phyloP scores from a whole-genome alignment of 2,329 filamentous ascomycete genomes.

The Talaromyces verruculosus region DNA sequence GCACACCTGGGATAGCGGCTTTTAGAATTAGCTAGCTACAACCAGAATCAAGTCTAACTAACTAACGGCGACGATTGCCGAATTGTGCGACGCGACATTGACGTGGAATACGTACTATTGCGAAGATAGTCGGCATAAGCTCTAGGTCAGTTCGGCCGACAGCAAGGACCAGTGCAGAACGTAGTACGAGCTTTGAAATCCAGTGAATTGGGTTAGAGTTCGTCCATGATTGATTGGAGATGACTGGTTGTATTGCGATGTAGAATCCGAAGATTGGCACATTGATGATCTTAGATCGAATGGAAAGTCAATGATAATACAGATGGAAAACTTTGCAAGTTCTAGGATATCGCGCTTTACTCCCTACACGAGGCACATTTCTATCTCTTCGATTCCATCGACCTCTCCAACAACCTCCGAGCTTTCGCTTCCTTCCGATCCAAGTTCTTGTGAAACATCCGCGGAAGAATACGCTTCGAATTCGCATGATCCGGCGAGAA shows the following conservation, averaged over 20 bases:
- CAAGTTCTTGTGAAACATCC: constrained; percentile 58
- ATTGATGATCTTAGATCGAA: not conserved
- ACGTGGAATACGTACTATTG: not conserved
- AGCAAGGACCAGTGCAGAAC: not conserved
- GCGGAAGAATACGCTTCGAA: constrained; percentile 62
- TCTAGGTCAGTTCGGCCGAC: not conserved
- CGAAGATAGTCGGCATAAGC: not conserved
- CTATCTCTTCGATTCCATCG: constrained; percentile 22
- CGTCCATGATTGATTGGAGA: not conserved
- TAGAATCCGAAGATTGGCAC: not conserved
- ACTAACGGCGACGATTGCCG: too few species aligned
- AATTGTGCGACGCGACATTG: not conserved
- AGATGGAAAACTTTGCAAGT: not conserved
- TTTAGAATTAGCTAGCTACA: too few species aligned
- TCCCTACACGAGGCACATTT: not conserved
- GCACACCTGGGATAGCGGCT: too few species aligned
- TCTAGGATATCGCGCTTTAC: not conserved
- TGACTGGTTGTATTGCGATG: not conserved
- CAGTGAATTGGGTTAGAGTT: not conserved
- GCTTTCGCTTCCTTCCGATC: constrained; percentile 60
- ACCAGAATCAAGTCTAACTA: too few species aligned
- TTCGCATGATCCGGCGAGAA: constrained; percentile 80
- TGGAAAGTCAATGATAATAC: not conserved
- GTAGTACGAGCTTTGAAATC: not conserved
- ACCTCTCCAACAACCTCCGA: constrained; percentile 37